Evolutionary conservation across 805 yeast species (phyloP).

Genomic region (Hanseniaspora opuntiae): DNA sequence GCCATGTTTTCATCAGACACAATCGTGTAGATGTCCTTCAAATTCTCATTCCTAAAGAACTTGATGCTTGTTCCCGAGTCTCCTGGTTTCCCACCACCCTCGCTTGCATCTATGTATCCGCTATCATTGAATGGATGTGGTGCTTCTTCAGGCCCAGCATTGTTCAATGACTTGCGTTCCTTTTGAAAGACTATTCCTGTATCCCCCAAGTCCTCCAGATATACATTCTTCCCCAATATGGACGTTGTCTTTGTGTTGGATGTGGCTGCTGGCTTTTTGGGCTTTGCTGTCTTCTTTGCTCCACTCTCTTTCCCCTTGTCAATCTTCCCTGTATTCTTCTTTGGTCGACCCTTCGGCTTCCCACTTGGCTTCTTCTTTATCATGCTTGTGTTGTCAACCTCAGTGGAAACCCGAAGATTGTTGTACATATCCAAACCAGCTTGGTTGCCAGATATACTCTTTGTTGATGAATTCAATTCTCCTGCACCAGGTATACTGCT

Average conservation of each 20-base stretch:
- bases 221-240: background rate
- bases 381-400: background rate
- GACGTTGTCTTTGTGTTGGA: background rate
- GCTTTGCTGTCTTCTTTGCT: background rate
- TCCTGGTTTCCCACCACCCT: background rate
- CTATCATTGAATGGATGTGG: background rate
- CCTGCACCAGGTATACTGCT: background rate
- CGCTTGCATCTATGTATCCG: background rate
- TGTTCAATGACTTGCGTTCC: background rate
- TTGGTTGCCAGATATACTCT: background rate
- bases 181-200: background rate
- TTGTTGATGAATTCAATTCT: background rate
- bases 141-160: background rate
- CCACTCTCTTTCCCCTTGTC: background rate
- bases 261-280: background rate
- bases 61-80: background rate
- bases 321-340: background rate
- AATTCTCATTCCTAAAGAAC: background rate
- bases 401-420: background rate
- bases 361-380: background rate
- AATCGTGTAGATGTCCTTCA: background rate
- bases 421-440: background rate
- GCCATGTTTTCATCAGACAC: background rate
- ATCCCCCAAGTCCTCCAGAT: background rate
- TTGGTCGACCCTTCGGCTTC: background rate